Base-by-base conservation (phyloP, 306 rosid species). In the Medicago lupulina region DNA sequence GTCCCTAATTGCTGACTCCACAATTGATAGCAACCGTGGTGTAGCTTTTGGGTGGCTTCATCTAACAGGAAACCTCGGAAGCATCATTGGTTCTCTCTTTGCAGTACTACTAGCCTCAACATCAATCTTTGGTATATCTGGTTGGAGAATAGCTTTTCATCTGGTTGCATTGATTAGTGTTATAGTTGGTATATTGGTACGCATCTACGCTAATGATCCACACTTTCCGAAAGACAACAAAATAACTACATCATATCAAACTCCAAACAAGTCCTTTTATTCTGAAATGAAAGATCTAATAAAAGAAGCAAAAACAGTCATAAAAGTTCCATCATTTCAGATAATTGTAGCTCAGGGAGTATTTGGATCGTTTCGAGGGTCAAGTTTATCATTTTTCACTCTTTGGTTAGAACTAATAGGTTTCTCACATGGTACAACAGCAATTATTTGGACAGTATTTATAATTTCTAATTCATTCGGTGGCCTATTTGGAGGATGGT, bases 341-440 rank as follows among this genome's bases (percentile, higher is more conserved):
- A 91, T 89, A 64, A 84, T 93, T 69, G 97, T 93, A 59, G 97
- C 98, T 67, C 98, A 91, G 66, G 98, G 98, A 38, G 92, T 93
- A 43, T 86, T 90, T 25, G 98, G 98, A 17, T 85, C 98, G 13
- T 93, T 93, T 67, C 96, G 97, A 0, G 84, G 97, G 92, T 87
- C 92, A 2, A 92, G 91, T 8, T 81, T 91, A 84, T 80, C 91
- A 6, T 93, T 93, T 82, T 86, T 93, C 50, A 79, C 94, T 1
- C 87, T 91, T 84, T 91, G 98, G 98, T 83, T 93, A 25, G 98
- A 93, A 53, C 91, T 93, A 8, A 83, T 86, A 8, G 96, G 97
- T 21, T 93, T 91, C 72, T 89, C 96, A 21, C 97, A 91, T n/a
- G 77, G 80, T 15, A 80, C 81, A 67, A 86, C 96, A 2, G 93